These are phyloP conservation scores for Pichia sp. DNA, from an alignment of 1,139 yeast species.

Conservation along the genomic window DNA sequence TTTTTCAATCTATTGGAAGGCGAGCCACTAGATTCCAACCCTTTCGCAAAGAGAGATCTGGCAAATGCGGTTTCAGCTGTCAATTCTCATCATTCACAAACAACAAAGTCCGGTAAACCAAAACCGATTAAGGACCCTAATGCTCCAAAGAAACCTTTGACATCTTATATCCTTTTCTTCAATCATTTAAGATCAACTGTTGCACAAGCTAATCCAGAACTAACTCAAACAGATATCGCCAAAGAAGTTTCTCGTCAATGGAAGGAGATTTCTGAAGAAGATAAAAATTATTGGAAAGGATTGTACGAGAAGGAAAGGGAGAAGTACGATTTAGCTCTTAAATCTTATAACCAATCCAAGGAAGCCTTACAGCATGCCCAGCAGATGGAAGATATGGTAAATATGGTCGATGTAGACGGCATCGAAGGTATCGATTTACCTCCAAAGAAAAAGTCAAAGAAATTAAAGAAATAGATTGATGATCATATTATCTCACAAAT, in stretches of 20 bases:
- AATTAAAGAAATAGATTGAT: conserved; percentile 33
- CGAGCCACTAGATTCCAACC: conserved; percentile 15
- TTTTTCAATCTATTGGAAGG: conserved; percentile 49
- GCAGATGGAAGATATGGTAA: background rate
- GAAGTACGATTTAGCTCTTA: conserved; percentile 56
- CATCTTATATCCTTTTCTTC: conserved; percentile 75
- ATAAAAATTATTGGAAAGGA: conserved; percentile 69
- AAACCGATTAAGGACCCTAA: conserved; percentile 52
- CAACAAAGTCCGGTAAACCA: conserved; percentile 18
- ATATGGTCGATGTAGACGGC: background rate
- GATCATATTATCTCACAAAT: no score
- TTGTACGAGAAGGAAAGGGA: conserved; percentile 61
- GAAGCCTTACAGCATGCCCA: conserved; percentile 18
- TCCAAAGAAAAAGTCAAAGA: conserved; percentile 22
- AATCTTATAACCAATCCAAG: conserved; percentile 51
- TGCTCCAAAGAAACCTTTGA: conserved; percentile 62
- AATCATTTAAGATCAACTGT: conserved; percentile 56
- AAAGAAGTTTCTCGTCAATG: conserved; percentile 72
- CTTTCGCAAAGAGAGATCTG: background rate
- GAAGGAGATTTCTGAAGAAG: conserved; percentile 59
- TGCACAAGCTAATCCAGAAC: conserved; percentile 48
- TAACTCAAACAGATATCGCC: conserved; percentile 70
- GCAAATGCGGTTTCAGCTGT: background rate
- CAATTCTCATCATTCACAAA: conserved; percentile 9
- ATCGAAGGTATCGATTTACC: conserved; percentile 24